These are phyloP conservation scores for Groenewaldozyma tartarivorans DNA, from an alignment of 805 yeast species.

Conservation along the genomic window DNA sequence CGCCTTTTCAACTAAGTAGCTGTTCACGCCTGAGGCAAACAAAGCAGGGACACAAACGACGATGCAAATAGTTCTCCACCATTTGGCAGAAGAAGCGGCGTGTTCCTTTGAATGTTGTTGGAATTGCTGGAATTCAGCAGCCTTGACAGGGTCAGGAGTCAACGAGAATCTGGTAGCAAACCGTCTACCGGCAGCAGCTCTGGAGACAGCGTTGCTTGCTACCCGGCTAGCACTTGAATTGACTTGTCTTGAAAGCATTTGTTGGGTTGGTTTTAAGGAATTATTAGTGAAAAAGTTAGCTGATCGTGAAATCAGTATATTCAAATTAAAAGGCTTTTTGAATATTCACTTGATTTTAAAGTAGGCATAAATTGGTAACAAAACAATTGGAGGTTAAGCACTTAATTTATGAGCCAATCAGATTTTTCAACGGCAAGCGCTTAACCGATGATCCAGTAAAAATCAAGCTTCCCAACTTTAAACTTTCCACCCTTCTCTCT, in stretches of 20 bases:
- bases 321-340: no score
- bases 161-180: conserved; percentile 1
- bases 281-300: no score
- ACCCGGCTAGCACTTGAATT: background rate
- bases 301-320: no score
- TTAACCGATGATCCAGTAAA: background rate
- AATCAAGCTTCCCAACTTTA: background rate
- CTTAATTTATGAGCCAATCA: no score
- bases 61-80: conserved; percentile 81
- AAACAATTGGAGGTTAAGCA: no score
- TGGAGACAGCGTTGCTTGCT: background rate
- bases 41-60: conserved; percentile 79
- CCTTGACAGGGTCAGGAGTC: conserved; percentile 48
- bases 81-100: conserved; percentile 61
- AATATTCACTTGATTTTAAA: no score
- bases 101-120: conserved; percentile 65
- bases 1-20: conserved; percentile 70
- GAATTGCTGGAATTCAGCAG: conserved; percentile 56
- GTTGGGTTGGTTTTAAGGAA: no score
- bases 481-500: background rate
- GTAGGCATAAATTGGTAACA: no score
- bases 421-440: background rate
- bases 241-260: background rate
- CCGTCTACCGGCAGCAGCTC: background rate
- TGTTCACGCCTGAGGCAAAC: conserved; percentile 65